Base-by-base conservation (phyloP, 1,284 basidiomycete species). In the Marasmius tenuissimus region DNA sequence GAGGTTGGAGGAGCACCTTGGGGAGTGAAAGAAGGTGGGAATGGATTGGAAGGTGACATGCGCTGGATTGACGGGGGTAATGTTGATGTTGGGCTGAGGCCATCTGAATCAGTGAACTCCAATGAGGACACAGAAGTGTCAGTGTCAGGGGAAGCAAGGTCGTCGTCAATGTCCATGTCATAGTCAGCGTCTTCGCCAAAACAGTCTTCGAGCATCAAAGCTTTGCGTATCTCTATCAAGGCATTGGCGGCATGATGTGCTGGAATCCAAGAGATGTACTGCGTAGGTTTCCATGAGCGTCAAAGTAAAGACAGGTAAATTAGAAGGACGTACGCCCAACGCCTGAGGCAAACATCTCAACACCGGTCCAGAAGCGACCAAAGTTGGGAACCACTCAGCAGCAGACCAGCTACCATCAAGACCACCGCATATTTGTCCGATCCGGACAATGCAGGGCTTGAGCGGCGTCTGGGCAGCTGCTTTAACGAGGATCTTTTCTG, bases 361-460 rank as follows among this genome's bases (percentile, higher is more conserved):
- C 3, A 61, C 33, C n/a, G 59, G 56, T 10, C 55, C 40, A 39
- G 48, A 57, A 18, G 35, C 55, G 4, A 58, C 35, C 27, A 53
- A 14, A 9, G 37, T 55, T 22, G 49, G 38, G 16, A 54, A 57
- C 48, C 38, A 58, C n/a, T 55, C 38, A 12, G 35, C 37, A 33
- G 55, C 52, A 51, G 45, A 55, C 65, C 53, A 58, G 59, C 56
- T 61, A 22, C 60, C 60, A 54, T 62, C 49, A 34, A 39, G 60
- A 10, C 55, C 62, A 12, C 62, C 62, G 27, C 39, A 66, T 6
- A 71, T 57, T 55, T 73, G 71, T 14, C 70, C 70, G 4, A 72
- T 55, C 18, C 71, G 68, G n/a, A 72, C 65, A 12, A 66, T 62
- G 27, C 59, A 59, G 5, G 66, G 38, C 12, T 49, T 56, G 6